Base-by-base conservation (phyloP, 148 eudicot genomes). In the Rhododendron williamsianum region DNA sequence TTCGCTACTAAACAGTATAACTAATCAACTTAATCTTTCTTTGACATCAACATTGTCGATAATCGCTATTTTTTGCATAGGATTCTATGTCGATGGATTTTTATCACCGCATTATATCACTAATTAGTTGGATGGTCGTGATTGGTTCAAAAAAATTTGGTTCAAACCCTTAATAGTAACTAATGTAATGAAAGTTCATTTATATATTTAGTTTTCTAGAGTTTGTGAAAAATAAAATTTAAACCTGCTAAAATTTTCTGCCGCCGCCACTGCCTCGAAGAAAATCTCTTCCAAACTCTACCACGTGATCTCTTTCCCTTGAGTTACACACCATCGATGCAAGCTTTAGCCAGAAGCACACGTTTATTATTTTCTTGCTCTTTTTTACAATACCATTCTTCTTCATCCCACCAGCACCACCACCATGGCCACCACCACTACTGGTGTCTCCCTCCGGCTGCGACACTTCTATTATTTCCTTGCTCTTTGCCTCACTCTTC, bases 271-370 rank as follows among this genome's bases (percentile, higher is more conserved):
- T 8, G 11, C 25, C 0, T 7, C 30, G 71, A 63, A 63, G 25
- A 15, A 84, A 81, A 11, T 58, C 83, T 30, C 54, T 81, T 35
- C 27, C n/a, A 9, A 60, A 30, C 87, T n/a, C 86, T 76, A 85
- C 89, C 65, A 79, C 45, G 1, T 6, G 86, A 56, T 84, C 86
- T 73, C 30, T 7, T 0, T 88, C 60, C 3, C 45, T 82, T 35
- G 88, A 67, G 3, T 87, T 81, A 51, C 89, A 85, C 35, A 72
- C 35, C 82, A 9, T 33, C 4, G 30, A 23, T 48, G 45, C 79
- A 72, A 43, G 87, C 82, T 84, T 79, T 4, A 38, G 23, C 88
- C 87, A 88, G 81, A 54, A 79, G 48, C 81, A 65, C 23, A 13
- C 73, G 0, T 2, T 16, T 48, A 2, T 38, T 58, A 60, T 60